A percentile compares a stretch with the other conserved stretches of the same genome.
These are phyloP conservation scores for Tillandsia fasciculata DNA, from an alignment of 176 grass and related monocot species.

Conservation along the genomic window DNA sequence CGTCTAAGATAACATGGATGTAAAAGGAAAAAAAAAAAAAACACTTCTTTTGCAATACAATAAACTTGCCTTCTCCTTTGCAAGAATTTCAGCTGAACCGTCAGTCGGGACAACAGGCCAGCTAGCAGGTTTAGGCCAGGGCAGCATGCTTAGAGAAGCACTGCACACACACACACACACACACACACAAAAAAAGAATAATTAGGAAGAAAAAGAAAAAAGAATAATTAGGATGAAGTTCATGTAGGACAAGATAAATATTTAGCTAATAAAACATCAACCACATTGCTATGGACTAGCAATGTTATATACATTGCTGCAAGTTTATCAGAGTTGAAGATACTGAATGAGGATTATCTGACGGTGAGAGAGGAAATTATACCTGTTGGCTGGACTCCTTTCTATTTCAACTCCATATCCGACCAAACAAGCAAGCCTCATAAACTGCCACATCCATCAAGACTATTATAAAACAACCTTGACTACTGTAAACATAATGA, in stretches of 20 bases:
- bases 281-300: not conserved
- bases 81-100: slow-evolving; percentile 70
- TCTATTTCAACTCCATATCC: slow-evolving; percentile 95
- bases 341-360: not conserved
- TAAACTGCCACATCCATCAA: slow-evolving; percentile 56
- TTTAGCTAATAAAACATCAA: not conserved
- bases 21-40: slow-evolving; percentile 10
- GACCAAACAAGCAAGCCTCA: slow-evolving; percentile 98
- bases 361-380: slow-evolving; percentile 21
- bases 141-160: slow-evolving; percentile 96
- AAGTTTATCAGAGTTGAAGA: slow-evolving; percentile 10
- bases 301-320: not conserved
- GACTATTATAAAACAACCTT: slow-evolving; percentile 14
- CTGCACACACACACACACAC: slow-evolving; percentile 37
- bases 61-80: slow-evolving; percentile 87
- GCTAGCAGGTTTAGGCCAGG: slow-evolving; percentile 95
- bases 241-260: not conserved
- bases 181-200: not conserved
- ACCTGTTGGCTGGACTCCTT: slow-evolving; percentile 94
- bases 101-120: slow-evolving; percentile 85
- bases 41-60: not conserved
- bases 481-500: slow-evolving; percentile 13
- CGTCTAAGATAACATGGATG: not conserved
- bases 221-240: not conserved
- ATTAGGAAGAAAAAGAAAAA: not conserved